Conservation (phyloP, 306 rosid genomes). For the Gastrolobium bilobum region DNA sequence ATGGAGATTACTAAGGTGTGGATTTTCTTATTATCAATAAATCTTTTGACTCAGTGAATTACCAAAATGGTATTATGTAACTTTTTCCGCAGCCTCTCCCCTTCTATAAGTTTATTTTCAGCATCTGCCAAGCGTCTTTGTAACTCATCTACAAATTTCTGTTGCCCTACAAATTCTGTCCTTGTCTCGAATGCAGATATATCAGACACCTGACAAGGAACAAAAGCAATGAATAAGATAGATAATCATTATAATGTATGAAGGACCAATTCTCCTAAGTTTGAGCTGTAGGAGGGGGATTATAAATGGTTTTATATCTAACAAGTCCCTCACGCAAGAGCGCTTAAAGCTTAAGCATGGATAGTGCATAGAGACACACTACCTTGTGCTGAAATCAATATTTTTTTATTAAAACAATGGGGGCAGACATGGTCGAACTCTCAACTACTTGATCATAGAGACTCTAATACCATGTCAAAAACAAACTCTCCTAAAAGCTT, state of each 20-base stretch:
- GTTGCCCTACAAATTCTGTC: slow-evolving; percentile 84
- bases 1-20: slow-evolving; percentile 43
- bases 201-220: slow-evolving; percentile 71
- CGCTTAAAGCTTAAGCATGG: not conserved
- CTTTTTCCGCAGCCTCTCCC: slow-evolving; percentile 90
- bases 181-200: slow-evolving; percentile 71
- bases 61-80: slow-evolving; percentile 96
- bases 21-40: slow-evolving; percentile 21
- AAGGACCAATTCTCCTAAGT: not conserved
- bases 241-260: slow-evolving; percentile 3
- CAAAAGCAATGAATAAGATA: slow-evolving; percentile 33
- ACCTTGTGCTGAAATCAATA: not conserved
- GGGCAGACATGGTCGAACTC: not conserved
- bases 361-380: not conserved
- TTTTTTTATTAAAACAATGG: not conserved
- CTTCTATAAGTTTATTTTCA: slow-evolving; percentile 88
- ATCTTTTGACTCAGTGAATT: slow-evolving; percentile 42
- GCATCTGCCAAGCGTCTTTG: slow-evolving; percentile 79
- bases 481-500: not conserved
- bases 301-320: not conserved
- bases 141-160: slow-evolving; percentile 68
- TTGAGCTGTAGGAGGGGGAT: not conserved
- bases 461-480: not conserved
- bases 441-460: no score
- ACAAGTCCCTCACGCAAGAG: not conserved